These are phyloP conservation scores for Kurtzmaniella natalensis DNA, from an alignment of 1,139 yeast species.

Conservation along the genomic window DNA sequence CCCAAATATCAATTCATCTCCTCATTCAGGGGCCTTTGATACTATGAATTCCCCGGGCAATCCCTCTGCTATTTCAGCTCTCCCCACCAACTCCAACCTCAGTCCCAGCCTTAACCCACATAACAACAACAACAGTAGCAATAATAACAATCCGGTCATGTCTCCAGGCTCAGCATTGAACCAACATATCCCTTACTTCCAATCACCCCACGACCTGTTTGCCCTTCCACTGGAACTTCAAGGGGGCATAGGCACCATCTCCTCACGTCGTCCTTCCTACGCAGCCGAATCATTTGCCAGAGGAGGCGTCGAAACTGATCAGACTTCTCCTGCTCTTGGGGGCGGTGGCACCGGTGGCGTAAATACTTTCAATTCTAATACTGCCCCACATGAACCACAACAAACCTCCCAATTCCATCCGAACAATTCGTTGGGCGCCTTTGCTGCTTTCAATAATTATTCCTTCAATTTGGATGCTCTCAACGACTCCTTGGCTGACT, in stretches of 20 bases:
- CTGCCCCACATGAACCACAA: background rate
- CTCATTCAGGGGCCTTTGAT: background rate
- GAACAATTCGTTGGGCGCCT: constrained; percentile 16
- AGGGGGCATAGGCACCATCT: constrained; percentile 60
- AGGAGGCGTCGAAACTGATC: constrained; percentile 17
- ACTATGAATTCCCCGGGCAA: too few species aligned
- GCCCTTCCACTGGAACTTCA: constrained; percentile 56
- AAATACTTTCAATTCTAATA: too few species aligned
- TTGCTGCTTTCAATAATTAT: constrained; percentile 23
- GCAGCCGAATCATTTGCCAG: constrained; percentile 59
- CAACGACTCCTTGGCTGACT: constrained; percentile 31
- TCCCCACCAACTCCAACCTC: too few species aligned
- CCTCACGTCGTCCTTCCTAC: constrained; percentile 60
- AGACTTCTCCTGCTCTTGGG: background rate
- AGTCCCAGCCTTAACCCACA: background rate
- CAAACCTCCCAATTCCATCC: constrained; percentile 4
- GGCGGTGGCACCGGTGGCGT: too few species aligned
- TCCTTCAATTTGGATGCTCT: constrained; percentile 24
- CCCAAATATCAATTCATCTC: background rate
- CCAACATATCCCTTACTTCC: constrained; percentile 3
- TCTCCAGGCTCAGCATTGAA: constrained; percentile 4
- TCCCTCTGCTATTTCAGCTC: too few species aligned
- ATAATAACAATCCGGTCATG: too few species aligned
- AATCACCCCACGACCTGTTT: constrained; percentile 24
- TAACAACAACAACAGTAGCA: background rate